Base-by-base conservation (phyloP, 495 filamentous ascomycete genomes). In the Thozetella sp. region DNA sequence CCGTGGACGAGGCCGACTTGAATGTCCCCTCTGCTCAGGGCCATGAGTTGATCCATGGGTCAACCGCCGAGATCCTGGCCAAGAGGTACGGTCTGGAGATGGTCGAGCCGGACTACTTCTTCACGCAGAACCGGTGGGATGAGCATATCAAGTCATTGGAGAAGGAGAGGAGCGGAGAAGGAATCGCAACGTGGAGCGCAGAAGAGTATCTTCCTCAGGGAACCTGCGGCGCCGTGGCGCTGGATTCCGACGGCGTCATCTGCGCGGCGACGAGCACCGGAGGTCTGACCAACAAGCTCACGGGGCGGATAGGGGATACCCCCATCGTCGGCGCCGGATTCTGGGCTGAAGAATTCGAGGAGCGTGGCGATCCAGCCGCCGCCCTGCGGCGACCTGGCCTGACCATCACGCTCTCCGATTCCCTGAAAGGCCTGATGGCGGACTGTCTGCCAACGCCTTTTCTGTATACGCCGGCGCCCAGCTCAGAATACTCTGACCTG, bases 231-330 rank as follows among this genome's bases (percentile, higher is more conserved):
- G 90, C 89, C 37, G 90, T 96, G 0, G 92, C 89, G 55, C 70
- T 97, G 27, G 93, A 95, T 70, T 55, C 76, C 1, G 73, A 86
- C 37, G 93, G 93, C 1, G 85, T 87, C 13, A 61, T 95, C 15
- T 92, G 89, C 55, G 85, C 83, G 50, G 93, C 93, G 6, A 97
- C 93, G 0, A 93, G 89, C 60, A 97, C 93, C 0, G 93, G 93
- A 1, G 93, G 93, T 0, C 59, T 96, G 70, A 97, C 93, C 20
- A 97, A 97, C 65, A 97, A 97, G 76, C 68, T 93, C 25, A 89
- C 90, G 0, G 92, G 92, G 1, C 77, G 92, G 13, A 89, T 97
- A 59, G 93, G 93, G 0, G 93, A 97, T 71, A 97, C 93, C 3
- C 93, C 93, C 0, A 90, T 89, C 0, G 77, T 93, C 15, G 93